Evolutionary conservation across 768 basidiomycete species (phyloP).

Genomic region (Dacryopinax primogenitus): DNA sequence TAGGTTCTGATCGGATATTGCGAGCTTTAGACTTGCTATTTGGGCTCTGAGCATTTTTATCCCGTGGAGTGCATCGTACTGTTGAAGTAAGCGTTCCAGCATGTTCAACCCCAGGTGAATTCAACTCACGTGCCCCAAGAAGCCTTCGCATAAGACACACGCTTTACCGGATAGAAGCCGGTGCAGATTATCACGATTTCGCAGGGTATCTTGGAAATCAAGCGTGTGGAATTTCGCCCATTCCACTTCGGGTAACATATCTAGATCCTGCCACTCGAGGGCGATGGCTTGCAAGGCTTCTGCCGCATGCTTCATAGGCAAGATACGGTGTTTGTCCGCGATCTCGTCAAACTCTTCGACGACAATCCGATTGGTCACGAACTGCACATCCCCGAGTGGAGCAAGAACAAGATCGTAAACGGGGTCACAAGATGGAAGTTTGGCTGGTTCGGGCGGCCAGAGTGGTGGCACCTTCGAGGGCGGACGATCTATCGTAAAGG

Average conservation of each 20-base stretch:
- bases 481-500: neutral
- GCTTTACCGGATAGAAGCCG: constrained; percentile 32
- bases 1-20: constrained; percentile 90
- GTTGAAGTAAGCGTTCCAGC: constrained; percentile 9
- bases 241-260: constrained; percentile 57
- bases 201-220: constrained; percentile 79
- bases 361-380: constrained; percentile 10
- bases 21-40: constrained; percentile 64
- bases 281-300: constrained; percentile 38
- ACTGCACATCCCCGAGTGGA: neutral
- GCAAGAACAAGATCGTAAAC: neutral
- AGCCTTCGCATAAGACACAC: constrained; percentile 53
- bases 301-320: constrained; percentile 46
- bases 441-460: constrained; percentile 48
- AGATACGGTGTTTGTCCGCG: constrained; percentile 50
- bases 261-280: constrained; percentile 40
- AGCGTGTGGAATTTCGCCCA: constrained; percentile 74
- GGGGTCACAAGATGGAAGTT: neutral
- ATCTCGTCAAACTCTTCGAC: constrained; percentile 63
- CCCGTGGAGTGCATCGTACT: constrained; percentile 70
- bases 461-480: constrained; percentile 41
- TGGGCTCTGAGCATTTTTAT: constrained; percentile 60
- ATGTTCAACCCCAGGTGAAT: neutral
- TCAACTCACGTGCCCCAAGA: constrained; percentile 58
- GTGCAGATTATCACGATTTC: constrained; percentile 40